Percentiles rank a stretch among this genome's conserved stretches.
Evolutionary conservation across 352 stramenopile species (phyloP).

Genomic region (Blastocystis sp.): DNA sequence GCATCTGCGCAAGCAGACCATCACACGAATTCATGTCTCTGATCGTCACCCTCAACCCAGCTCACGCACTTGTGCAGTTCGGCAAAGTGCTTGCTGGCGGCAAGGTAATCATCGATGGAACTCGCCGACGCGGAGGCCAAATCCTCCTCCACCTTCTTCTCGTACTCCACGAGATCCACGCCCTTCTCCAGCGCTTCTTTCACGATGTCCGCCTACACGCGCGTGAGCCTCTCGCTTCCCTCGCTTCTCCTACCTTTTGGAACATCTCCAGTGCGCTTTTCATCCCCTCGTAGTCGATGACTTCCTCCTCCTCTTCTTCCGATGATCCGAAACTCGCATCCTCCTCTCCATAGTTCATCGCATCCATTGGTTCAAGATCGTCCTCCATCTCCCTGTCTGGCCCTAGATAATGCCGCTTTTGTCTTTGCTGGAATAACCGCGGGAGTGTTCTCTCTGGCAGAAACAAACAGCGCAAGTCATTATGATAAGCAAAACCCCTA

Average conservation of each 20-base stretch:
- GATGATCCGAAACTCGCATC: no score
- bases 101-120: constrained; percentile 39
- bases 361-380: no score
- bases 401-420: no score
- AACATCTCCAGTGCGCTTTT: constrained; percentile 26
- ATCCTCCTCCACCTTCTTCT: constrained; percentile 22
- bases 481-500: not conserved
- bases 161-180: constrained; percentile 56
- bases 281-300: constrained; percentile 43
- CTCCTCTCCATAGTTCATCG: no score
- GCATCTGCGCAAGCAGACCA: constrained; percentile 1
- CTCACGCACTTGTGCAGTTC: constrained; percentile 9
- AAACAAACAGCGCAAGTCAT: no score
- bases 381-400: no score
- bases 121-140: not conserved
- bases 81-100: constrained; percentile 12
- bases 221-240: not conserved
- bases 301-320: constrained; percentile 16
- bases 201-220: constrained; percentile 15
- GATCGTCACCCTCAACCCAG: not conserved
- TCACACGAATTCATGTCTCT: constrained; percentile 18
- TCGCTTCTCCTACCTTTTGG: not conserved
- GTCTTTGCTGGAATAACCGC: no score
- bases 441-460: no score
- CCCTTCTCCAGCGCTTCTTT: constrained; percentile 44